phyloP scores from a whole-genome alignment of 352 stramenopile species.

The Achlya hypogyna region DNA sequence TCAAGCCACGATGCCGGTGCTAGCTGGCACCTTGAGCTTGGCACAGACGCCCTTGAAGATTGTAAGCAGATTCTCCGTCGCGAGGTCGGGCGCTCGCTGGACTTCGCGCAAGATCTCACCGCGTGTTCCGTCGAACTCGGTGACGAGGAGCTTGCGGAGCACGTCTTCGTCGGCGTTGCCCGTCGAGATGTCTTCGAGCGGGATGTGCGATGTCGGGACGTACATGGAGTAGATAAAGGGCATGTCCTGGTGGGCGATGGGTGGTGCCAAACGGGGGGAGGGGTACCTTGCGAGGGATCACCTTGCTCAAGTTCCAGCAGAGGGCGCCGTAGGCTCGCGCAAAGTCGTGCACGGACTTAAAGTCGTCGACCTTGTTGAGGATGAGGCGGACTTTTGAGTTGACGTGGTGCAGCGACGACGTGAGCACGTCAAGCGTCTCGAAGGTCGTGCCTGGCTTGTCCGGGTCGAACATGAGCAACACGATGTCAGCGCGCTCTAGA shows the following conservation, averaged over 20 bases:
- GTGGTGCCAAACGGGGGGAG: background rate
- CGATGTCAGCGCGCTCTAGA: slow-evolving; percentile 66
- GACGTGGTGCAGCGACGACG: slow-evolving; percentile 56
- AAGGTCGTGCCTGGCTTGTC: slow-evolving; percentile 84
- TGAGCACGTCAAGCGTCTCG: slow-evolving; percentile 82
- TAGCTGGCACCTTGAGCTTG: slow-evolving; percentile 38
- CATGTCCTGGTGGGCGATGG: slow-evolving; percentile 33
- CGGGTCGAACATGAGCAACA: slow-evolving; percentile 85
- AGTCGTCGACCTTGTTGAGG: slow-evolving; percentile 86
- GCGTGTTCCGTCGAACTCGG: slow-evolving; percentile 79
- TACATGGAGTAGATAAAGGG: slow-evolving; percentile 88
- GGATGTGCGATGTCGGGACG: slow-evolving; percentile 31
- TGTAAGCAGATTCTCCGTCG: slow-evolving; percentile 77
- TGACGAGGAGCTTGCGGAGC: slow-evolving; percentile 70
- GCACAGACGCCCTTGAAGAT: slow-evolving; percentile 69
- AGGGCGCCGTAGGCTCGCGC: slow-evolving; percentile 68
- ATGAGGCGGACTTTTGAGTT: slow-evolving; percentile 79
- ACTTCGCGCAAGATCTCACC: slow-evolving; percentile 79
- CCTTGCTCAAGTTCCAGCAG: slow-evolving; percentile 85
- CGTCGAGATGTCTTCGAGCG: background rate
- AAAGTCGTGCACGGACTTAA: slow-evolving; percentile 81
- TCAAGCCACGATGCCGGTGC: background rate
- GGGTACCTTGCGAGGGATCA: slow-evolving; percentile 62
- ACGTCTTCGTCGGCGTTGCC: slow-evolving; percentile 7
- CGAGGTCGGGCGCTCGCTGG: slow-evolving; percentile 63